phyloP scores from a whole-genome alignment of 1,284 basidiomycete genomes.

The Rhodofomes roseus region DNA sequence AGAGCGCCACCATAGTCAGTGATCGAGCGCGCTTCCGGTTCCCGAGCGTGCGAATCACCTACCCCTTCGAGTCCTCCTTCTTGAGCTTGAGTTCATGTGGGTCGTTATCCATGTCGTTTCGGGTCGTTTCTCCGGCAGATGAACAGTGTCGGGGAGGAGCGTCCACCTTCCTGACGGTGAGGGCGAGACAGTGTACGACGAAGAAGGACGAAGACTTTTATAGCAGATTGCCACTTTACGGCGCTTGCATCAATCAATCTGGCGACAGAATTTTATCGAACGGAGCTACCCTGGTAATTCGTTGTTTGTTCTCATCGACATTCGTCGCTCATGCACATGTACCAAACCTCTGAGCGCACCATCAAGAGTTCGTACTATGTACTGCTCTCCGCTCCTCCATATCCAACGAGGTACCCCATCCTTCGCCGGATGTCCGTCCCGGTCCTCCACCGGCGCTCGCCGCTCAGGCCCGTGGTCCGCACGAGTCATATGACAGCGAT shows the following conservation, averaged over 20 bases:
- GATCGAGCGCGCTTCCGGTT: neutral
- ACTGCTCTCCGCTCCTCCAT: neutral
- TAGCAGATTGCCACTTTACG: neutral
- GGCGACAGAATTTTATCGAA: neutral
- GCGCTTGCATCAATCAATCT: neutral
- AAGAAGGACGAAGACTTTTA: neutral
- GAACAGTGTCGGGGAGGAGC: neutral
- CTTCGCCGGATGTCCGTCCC: neutral
- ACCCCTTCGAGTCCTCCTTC: conserved; percentile 2
- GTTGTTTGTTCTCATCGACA: neutral
- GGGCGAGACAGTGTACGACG: neutral
- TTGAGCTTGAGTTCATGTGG: neutral
- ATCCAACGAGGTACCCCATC: neutral
- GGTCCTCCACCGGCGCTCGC: neutral
- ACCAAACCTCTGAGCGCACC: neutral
- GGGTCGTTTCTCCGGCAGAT: neutral
- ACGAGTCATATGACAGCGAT: neutral
- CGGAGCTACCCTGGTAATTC: neutral
- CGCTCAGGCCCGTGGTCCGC: neutral
- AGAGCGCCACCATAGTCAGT: neutral
- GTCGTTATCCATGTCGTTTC: neutral
- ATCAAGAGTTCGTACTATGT: neutral
- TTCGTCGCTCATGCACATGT: neutral
- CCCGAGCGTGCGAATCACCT: neutral
- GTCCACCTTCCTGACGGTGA: neutral